These are phyloP conservation scores for Ogataea naganishii DNA, from an alignment of 805 yeast species.

Conservation along the genomic window DNA sequence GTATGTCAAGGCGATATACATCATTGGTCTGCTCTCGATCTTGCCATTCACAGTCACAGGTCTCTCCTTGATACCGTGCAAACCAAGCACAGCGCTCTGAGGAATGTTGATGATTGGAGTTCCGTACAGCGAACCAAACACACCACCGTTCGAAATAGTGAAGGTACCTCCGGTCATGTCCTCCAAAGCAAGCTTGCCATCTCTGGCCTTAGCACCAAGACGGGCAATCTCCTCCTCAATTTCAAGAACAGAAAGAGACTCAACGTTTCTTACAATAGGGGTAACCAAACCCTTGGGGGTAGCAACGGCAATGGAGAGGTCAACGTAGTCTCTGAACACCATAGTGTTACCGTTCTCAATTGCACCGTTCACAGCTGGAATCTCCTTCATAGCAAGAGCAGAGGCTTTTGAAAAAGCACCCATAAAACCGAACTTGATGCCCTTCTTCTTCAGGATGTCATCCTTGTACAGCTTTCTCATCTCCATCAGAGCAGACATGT, in stretches of 20 bases:
- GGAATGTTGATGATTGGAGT: conserved; percentile 98
- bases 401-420: conserved; percentile 95
- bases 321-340: conserved; percentile 94
- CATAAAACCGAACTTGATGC: conserved; percentile 96
- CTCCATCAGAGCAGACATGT: conserved; percentile 85
- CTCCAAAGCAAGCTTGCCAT: conserved; percentile 90
- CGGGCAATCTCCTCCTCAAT: conserved; percentile 78
- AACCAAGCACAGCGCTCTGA: conserved; percentile 95
- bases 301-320: conserved; percentile 94
- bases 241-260: conserved; percentile 78
- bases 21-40: conserved; percentile 96
- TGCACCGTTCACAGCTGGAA: conserved; percentile 92
- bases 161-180: conserved; percentile 99
- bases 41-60: conserved; percentile 95
- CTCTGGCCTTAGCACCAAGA: conserved; percentile 91
- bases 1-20: conserved; percentile 97
- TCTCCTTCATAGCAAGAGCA: conserved; percentile 85
- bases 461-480: conserved; percentile 96
- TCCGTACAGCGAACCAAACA: conserved; percentile 94
- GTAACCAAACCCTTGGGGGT: conserved; percentile 99
- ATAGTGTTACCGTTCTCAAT: conserved; percentile 88
- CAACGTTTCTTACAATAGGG: conserved; percentile 96
- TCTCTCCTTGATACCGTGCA: conserved; percentile 96
- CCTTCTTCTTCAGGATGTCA: conserved; percentile 88
- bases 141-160: conserved; percentile 99